Evolutionary conservation across 257 asterid species (phyloP), one percentile per base, ranked within the genome.

Genomic region (Solanum acaule): DNA sequence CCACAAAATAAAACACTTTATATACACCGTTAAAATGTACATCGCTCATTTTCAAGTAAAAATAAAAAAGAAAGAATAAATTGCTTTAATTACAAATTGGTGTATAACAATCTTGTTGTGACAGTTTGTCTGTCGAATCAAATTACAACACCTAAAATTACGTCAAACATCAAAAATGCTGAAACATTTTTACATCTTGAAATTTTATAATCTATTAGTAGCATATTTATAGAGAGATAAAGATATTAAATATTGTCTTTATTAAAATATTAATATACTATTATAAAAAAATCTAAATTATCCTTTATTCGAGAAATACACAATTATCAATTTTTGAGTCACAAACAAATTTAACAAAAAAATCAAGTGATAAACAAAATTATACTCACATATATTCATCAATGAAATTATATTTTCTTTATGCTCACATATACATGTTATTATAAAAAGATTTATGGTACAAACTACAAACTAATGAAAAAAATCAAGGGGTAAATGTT

Each of bases 271-370:
- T 8, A 1, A 49, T 2, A 14, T 49, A 34, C 6, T 34, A 49
- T 5, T 15, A 23, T 9, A 3, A 8, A 23, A 0, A 61, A 8
- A 1, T 61, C 6, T 22, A 61, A 61, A 22, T 23, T 4, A 9
- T 23, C 0, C 11, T 8, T 22, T 22, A 61, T 63, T 63, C 1
- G 0, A 63, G 0, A 63, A 23, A 10, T 63, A 4, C 6, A 0
- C 8, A n/a, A n/a, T n/a, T 49, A 5, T 49, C 3, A 49, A 15
- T 5, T 49, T 5, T 15, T 49, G 0, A 49, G 6, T 61, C 29
- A 61, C 7, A 61, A 61, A 9, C 4, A 8, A 0, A 0, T 0
- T 18, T 16, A 18, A 6, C n/a, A 22, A 1, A 18, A 61, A 23
- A 23, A 23, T 61, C 13, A 63, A 63, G 2, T 10, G 0, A 63